Percentiles rank a stretch among this genome's conserved stretches.
phyloP scores from a whole-genome alignment of 495 filamentous ascomycete genomes.

The Aspergillus sclerotiicarbonarius region DNA sequence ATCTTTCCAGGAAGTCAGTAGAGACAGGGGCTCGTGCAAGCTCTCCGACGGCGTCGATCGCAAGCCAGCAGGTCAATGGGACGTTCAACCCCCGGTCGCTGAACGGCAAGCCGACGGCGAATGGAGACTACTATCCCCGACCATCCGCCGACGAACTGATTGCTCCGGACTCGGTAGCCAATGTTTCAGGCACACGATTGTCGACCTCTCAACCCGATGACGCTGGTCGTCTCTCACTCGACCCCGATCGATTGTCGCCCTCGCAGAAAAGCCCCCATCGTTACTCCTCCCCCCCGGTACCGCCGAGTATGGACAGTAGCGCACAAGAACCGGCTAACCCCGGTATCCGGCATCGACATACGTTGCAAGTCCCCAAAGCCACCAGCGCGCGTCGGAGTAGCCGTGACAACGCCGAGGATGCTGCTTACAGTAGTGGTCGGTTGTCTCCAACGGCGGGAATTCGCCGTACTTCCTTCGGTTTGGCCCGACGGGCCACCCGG shows the following conservation, averaged over 20 bases:
- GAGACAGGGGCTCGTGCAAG: slow-evolving; percentile 33
- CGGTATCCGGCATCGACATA: slow-evolving; percentile 78
- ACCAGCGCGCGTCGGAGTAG: slow-evolving; percentile 53
- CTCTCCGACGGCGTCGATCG: slow-evolving; percentile 28
- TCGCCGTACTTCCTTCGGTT: slow-evolving; percentile 75
- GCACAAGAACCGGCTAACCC: slow-evolving; percentile 35
- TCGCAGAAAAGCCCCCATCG: slow-evolving; percentile 55
- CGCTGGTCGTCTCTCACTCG: slow-evolving; percentile 37
- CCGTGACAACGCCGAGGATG: slow-evolving; percentile 60
- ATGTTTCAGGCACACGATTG: slow-evolving; percentile 29
- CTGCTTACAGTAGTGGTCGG: slow-evolving; percentile 67
- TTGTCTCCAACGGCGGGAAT: slow-evolving; percentile 74
- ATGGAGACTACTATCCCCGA: slow-evolving; percentile 37
- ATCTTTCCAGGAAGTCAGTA: slow-evolving; percentile 27
- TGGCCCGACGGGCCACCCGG: slow-evolving; percentile 77
- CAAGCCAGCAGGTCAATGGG: slow-evolving; percentile 38
- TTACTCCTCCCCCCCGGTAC: slow-evolving; percentile 73
- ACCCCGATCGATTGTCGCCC: slow-evolving; percentile 38
- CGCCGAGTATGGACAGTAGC: slow-evolving; percentile 43
- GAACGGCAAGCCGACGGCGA: slow-evolving; percentile 38
- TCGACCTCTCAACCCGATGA: slow-evolving; percentile 39
- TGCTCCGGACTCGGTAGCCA: slow-evolving; percentile 27
- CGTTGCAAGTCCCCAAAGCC: slow-evolving; percentile 74
- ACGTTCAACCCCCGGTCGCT: slow-evolving; percentile 24
- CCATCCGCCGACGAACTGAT: slow-evolving; percentile 35